A percentile compares a stretch with the other conserved stretches of the same genome.
Conservation (phyloP, 2,329 filamentous ascomycete species). For the Zymoseptoria crescenta region DNA sequence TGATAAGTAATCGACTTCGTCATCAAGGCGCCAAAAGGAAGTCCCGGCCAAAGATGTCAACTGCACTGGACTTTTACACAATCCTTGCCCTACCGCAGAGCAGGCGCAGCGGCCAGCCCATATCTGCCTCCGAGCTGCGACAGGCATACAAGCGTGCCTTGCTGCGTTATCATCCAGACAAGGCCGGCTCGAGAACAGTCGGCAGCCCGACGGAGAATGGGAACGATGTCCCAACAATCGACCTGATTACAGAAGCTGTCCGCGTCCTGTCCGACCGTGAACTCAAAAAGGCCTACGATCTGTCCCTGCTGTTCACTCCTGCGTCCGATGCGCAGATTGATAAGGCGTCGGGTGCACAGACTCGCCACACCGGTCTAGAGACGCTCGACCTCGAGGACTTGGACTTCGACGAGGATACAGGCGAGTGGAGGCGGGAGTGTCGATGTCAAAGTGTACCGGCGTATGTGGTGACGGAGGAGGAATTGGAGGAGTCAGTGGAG, state of each 20-base stretch:
- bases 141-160: constrained; percentile 51
- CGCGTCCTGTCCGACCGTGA: constrained; percentile 42
- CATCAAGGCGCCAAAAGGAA: background rate
- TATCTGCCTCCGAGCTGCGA: constrained; percentile 36
- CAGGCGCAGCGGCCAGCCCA: constrained; percentile 13
- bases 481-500: constrained; percentile 45
- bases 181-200: constrained; percentile 21
- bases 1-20: background rate
- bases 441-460: constrained; percentile 52
- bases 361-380: constrained; percentile 43
- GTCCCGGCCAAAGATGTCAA: background rate
- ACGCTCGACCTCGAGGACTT: constrained; percentile 52
- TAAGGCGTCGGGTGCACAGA: background rate
- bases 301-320: constrained; percentile 25
- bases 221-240: constrained; percentile 38
- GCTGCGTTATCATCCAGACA: constrained; percentile 53
- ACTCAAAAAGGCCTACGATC: constrained; percentile 44
- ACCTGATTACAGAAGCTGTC: constrained; percentile 54
- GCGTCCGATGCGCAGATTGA: background rate
- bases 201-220: background rate
- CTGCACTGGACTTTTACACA: constrained; percentile 21
- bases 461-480: constrained; percentile 47
- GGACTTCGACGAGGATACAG: constrained; percentile 31
- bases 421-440: constrained; percentile 46
- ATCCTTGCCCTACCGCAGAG: constrained; percentile 21